Conservation (phyloP, 768 basidiomycete genomes). For the Boletales sp. region DNA sequence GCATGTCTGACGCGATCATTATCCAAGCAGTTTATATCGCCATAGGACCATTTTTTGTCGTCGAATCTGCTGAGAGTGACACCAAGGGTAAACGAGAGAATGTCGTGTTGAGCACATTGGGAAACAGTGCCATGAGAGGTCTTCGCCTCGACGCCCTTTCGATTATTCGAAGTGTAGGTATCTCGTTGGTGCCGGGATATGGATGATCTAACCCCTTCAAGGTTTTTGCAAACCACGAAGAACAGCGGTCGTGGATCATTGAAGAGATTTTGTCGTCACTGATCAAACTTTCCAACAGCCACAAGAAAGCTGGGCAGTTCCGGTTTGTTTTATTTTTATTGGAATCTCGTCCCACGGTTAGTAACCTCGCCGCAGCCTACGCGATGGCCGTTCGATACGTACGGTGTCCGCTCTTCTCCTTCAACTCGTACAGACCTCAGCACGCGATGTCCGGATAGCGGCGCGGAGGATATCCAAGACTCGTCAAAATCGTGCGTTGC, state of each 20-base stretch:
- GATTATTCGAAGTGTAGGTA: slow-evolving; percentile 78
- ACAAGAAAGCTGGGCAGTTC: slow-evolving; percentile 88
- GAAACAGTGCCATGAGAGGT: slow-evolving; percentile 76
- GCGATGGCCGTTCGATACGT: slow-evolving; percentile 88
- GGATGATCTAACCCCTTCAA: slow-evolving; percentile 29
- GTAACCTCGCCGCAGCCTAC: slow-evolving; percentile 50
- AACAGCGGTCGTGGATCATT: slow-evolving; percentile 95
- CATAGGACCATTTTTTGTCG: slow-evolving; percentile 91
- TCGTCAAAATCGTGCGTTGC: slow-evolving; percentile 60
- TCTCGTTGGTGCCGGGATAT: not conserved
- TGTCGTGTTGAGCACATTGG: slow-evolving; percentile 61
- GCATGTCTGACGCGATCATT: slow-evolving; percentile 84
- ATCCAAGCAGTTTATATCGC: slow-evolving; percentile 92
- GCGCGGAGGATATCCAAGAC: slow-evolving; percentile 59
- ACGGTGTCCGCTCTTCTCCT: slow-evolving; percentile 91
- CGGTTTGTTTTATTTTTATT: slow-evolving; percentile 45
- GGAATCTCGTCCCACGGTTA: not conserved
- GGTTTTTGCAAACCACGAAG: slow-evolving; percentile 90
- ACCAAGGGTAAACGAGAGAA: slow-evolving; percentile 53
- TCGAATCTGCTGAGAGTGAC: slow-evolving; percentile 60
- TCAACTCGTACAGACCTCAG: slow-evolving; percentile 95
- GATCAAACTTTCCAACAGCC: slow-evolving; percentile 85
- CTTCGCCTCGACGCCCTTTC: slow-evolving; percentile 79
- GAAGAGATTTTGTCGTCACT: slow-evolving; percentile 92
- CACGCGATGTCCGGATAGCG: slow-evolving; percentile 78